A percentile compares a stretch with the other conserved stretches of the same genome.
phyloP scores from a whole-genome alignment of 345 rosid genomes.

The Gossypium longicalyx region DNA sequence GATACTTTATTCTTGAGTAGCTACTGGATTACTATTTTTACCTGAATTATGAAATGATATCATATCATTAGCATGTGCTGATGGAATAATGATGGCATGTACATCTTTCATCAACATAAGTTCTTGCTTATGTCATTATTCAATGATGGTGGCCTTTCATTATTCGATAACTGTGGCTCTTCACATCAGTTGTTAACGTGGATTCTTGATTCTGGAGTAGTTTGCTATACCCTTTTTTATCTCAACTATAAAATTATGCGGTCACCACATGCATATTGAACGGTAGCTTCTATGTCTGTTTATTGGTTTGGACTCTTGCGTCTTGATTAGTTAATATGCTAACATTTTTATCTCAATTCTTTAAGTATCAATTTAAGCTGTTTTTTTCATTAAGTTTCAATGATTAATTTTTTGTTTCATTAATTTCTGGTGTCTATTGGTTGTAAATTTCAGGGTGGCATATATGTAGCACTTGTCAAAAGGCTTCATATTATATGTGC shows the following conservation, averaged over 20 bases:
- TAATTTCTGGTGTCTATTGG: not conserved
- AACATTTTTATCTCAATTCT: not conserved
- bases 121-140: too few relatives aligned
- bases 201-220: too few relatives aligned
- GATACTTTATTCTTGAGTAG: not conserved
- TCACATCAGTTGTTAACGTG: not conserved
- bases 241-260: not conserved
- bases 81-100: too few relatives aligned
- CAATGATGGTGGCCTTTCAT: too few relatives aligned
- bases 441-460: not conserved
- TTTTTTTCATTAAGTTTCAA: not conserved
- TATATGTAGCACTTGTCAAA: not conserved
- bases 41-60: not conserved
- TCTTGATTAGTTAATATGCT: not conserved
- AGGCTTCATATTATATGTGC: not conserved
- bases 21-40: not conserved
- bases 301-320: not conserved
- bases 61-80: not conserved
- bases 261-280: not conserved
- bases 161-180: not conserved
- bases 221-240: not conserved
- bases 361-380: not conserved
- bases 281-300: not conserved
- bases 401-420: not conserved
- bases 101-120: too few relatives aligned